These are phyloP conservation scores for Rhizophlyctis rosea DNA, from an alignment of 192 early-diverging fungal genomes.

Conservation along the genomic window DNA sequence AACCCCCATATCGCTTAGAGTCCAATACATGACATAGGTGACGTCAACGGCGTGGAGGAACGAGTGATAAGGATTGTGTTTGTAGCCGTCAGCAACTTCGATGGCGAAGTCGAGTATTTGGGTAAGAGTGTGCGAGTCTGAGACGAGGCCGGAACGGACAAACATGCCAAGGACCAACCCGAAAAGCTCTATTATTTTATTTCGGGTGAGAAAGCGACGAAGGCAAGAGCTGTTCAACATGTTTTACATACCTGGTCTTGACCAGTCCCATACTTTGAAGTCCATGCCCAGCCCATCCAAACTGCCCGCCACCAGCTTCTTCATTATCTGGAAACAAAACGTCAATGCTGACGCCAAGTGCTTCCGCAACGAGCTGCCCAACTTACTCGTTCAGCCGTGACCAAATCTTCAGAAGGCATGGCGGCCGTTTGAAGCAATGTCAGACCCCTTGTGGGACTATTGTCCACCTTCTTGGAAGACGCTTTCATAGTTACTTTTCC, in stretches of 20 bases:
- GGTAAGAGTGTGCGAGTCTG: constrained; percentile 54
- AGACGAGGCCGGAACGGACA: constrained; percentile 58
- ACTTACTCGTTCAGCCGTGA: too few species aligned
- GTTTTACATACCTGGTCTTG: constrained; percentile 20
- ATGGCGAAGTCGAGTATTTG: constrained; percentile 80
- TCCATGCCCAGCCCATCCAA: constrained; percentile 35
- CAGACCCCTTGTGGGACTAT: too few species aligned
- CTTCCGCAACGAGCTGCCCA: too few species aligned
- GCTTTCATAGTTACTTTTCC: too few species aligned
- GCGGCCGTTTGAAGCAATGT: too few species aligned
- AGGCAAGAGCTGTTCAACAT: background rate
- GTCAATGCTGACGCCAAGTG: too few species aligned
- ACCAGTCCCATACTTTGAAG: constrained; percentile 40
- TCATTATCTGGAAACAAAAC: constrained; percentile 22
- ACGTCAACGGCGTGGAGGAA: constrained; percentile 93
- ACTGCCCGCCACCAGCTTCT: constrained; percentile 15
- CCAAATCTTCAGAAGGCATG: too few species aligned
- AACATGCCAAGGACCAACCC: constrained; percentile 82
- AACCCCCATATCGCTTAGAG: constrained; percentile 67
- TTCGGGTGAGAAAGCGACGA: background rate
- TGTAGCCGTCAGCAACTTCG: constrained; percentile 78
- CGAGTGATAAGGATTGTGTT: constrained; percentile 86
- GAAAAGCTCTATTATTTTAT: constrained; percentile 68
- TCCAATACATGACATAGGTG: constrained; percentile 74
- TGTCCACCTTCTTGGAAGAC: too few species aligned